Base-by-base conservation (phyloP, 1,284 basidiomycete genomes). In the Trametes sp. region DNA sequence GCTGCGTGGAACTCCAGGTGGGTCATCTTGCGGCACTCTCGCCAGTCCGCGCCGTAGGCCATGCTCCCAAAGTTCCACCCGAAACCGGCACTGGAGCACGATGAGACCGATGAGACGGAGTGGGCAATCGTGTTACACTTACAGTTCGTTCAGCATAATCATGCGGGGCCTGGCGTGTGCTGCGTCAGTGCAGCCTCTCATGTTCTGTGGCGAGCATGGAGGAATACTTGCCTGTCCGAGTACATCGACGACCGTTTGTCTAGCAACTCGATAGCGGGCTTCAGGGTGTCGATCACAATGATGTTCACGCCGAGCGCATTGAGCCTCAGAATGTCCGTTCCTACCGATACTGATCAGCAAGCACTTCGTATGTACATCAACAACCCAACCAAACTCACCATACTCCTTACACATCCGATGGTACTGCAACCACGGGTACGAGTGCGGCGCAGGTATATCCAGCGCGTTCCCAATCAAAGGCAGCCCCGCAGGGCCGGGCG, bases 11-110 rank as follows among this genome's bases (percentile, higher is more conserved):
- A 67, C 31, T 64, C 63, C 4, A 55, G 62, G 38, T 81, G 77
- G 44, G 78, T 75, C 35, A 79, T 65, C 51, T 73, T 74, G 26
- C 80, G 70, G 48, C 80, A 77, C 1, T 67, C 61, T 19, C 79
- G 76, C 82, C 82, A 85, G 51, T 66, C 68, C 3, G 78, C 73
- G 6, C 77, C 76, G 57, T 84, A 82, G 36, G 70, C 69, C 65
- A 79, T 69, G 10, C 80, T 69, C 0, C 67, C 68, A 1, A 73
- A 64, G 54, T 70, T 76, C 65, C 79, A 82, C 16, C 72, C 75
- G 68, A 77, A 75, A 21, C 79, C 81, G 62, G 78, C 75, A 7
- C 82, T 84, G 53, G 8, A 5, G 11, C 4, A 24, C 38, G 33
- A 48, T 2, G 21, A 19, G 31, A 33, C 31, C 31, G 31, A 33